Evolutionary conservation across 1,139 yeast species (phyloP).

Genomic region (Chernovozyma aurita): DNA sequence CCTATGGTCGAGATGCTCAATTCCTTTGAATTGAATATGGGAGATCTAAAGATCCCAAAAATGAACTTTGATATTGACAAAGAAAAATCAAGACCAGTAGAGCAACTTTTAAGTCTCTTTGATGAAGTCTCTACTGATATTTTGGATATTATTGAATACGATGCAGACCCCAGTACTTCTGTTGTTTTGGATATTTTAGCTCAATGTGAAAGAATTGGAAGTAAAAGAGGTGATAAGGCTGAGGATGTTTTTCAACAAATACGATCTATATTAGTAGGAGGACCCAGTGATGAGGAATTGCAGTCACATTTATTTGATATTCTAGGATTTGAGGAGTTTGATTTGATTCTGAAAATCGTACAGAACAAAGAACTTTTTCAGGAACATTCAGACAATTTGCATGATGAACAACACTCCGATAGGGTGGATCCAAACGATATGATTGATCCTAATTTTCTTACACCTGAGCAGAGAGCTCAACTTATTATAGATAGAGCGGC

Average conservation of each 20-base stretch:
- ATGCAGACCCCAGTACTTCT: slow-evolving; percentile 13
- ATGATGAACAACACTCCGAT: neutral
- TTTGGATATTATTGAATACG: slow-evolving; percentile 27
- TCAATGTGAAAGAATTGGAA: slow-evolving; percentile 27
- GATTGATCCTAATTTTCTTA: slow-evolving; percentile 2
- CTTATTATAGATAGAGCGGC: slow-evolving; percentile 53
- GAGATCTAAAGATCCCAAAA: slow-evolving; percentile 21
- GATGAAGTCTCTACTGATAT: slow-evolving; percentile 27
- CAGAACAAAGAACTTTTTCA: slow-evolving; percentile 36
- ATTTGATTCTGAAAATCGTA: slow-evolving; percentile 63
- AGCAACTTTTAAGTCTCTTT: slow-evolving; percentile 24
- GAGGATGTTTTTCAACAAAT: slow-evolving; percentile 24
- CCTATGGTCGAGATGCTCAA: slow-evolving; percentile 50
- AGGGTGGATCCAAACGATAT: neutral
- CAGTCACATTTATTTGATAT: slow-evolving; percentile 71
- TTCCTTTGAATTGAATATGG: slow-evolving; percentile 21
- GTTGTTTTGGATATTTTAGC: slow-evolving; percentile 18
- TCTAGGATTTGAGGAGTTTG: slow-evolving; percentile 82
- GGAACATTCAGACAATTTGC: neutral
- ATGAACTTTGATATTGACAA: slow-evolving; percentile 28
- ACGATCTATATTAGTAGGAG: slow-evolving; percentile 19
- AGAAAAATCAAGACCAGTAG: slow-evolving; percentile 24
- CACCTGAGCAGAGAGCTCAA: slow-evolving; percentile 55
- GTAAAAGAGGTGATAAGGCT: slow-evolving; percentile 16
- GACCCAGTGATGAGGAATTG: slow-evolving; percentile 52